Conservation (phyloP, 345 rosid genomes). For the rapeseed (Brassica napus) region DNA sequence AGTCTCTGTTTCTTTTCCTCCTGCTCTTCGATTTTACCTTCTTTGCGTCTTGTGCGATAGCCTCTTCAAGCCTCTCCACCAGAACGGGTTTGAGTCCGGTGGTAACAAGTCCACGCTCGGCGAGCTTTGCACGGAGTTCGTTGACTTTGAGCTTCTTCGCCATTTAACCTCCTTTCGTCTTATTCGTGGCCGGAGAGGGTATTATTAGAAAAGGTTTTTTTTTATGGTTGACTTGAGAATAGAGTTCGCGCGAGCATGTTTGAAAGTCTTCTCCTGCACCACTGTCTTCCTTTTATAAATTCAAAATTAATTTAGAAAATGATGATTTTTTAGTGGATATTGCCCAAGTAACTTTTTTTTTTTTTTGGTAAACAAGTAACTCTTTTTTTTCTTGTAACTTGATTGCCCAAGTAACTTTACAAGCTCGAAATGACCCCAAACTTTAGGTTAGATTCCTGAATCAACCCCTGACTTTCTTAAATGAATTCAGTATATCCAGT, state of each 20-base stretch:
- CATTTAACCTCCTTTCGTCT: constrained; percentile 32
- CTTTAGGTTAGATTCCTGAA: not conserved
- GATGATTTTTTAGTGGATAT: not conserved
- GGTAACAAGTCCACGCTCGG: constrained; percentile 64
- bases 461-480: not conserved
- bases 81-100: constrained; percentile 61
- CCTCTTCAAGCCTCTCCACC: constrained; percentile 69
- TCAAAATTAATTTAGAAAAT: not conserved
- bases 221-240: constrained; percentile 3
- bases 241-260: constrained; percentile 31
- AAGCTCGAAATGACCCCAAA: not conserved
- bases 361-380: not conserved
- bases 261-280: not conserved
- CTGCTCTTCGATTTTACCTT: constrained; percentile 33
- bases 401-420: not conserved
- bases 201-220: not conserved
- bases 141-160: constrained; percentile 59
- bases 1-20: constrained; percentile 49
- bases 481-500: not conserved
- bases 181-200: not conserved
- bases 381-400: too few relatives aligned
- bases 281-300: constrained; percentile 25
- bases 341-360: not conserved
- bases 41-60: constrained; percentile 44
- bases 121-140: constrained; percentile 68